These are phyloP conservation scores for Solanum boliviense DNA, from an alignment of 257 asterid genomes.

Conservation along the genomic window DNA sequence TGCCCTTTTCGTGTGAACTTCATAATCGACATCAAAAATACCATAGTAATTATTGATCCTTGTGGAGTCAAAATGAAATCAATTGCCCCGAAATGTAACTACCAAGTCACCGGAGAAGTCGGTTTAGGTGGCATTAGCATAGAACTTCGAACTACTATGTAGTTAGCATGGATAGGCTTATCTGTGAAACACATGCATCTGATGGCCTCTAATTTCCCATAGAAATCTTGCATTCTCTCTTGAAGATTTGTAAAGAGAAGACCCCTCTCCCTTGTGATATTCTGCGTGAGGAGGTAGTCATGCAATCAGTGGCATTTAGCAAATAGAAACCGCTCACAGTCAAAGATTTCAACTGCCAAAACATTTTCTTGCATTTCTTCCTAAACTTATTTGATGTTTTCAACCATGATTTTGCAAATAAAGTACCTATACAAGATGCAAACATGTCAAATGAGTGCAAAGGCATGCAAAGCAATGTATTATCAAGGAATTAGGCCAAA, in stretches of 20 bases:
- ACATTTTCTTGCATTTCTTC: background rate
- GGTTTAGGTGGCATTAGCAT: background rate
- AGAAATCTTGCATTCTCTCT: background rate
- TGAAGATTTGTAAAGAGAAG: background rate
- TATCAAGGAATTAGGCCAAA: background rate
- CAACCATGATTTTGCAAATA: background rate
- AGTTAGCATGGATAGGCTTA: background rate
- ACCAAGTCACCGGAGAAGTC: background rate
- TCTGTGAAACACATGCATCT: background rate
- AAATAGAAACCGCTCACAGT: background rate
- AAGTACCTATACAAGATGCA: too few relatives aligned
- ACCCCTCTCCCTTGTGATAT: background rate
- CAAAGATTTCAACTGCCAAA: background rate
- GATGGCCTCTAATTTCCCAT: background rate
- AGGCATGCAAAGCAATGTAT: background rate
- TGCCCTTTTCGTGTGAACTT: background rate
- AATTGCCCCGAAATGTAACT: background rate
- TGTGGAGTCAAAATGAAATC: too few relatives aligned
- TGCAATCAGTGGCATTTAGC: background rate
- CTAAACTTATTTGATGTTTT: background rate
- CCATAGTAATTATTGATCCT: too few relatives aligned
- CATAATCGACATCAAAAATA: too few relatives aligned
- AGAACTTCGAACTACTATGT: background rate
- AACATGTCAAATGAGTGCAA: background rate
- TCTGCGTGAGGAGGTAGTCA: background rate